Conservation (phyloP, 306 rosid genomes). For the Casuarina glauca region DNA sequence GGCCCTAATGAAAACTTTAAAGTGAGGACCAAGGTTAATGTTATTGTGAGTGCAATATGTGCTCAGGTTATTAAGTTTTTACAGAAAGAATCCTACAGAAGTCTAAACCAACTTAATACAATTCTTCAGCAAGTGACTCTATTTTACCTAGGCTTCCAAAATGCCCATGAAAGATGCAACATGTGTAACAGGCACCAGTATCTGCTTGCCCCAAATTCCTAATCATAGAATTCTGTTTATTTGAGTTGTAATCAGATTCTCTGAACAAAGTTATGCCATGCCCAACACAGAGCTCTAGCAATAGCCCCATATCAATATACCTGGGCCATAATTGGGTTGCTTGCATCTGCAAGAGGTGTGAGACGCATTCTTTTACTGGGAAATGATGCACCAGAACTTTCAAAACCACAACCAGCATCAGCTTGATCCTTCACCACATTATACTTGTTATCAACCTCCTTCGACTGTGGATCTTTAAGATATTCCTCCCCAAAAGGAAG, state of each 20-base stretch:
- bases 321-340: conserved; percentile 99
- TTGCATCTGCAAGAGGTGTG: conserved; percentile 94
- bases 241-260: neutral
- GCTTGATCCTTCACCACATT: conserved; percentile 30
- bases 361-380: conserved; percentile 63
- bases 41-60: neutral
- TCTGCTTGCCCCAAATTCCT: neutral
- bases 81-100: neutral
- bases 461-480: conserved; percentile 38
- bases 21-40: neutral
- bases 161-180: neutral
- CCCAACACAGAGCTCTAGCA: neutral
- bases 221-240: conserved; percentile 1
- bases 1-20: neutral
- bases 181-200: neutral
- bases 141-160: neutral
- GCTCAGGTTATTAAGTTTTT: neutral
- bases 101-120: neutral
- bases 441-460: conserved; percentile 10
- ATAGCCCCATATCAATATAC: conserved; percentile 32
- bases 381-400: conserved; percentile 34
- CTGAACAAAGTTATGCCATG: neutral
- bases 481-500: conserved; percentile 84
- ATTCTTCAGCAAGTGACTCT: neutral
- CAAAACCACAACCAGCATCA: conserved; percentile 42